A percentile compares a stretch with the other conserved stretches of the same genome.
Conservation (phyloP, 2,329 filamentous ascomycete genomes). For the Epichloe aotearoae region DNA sequence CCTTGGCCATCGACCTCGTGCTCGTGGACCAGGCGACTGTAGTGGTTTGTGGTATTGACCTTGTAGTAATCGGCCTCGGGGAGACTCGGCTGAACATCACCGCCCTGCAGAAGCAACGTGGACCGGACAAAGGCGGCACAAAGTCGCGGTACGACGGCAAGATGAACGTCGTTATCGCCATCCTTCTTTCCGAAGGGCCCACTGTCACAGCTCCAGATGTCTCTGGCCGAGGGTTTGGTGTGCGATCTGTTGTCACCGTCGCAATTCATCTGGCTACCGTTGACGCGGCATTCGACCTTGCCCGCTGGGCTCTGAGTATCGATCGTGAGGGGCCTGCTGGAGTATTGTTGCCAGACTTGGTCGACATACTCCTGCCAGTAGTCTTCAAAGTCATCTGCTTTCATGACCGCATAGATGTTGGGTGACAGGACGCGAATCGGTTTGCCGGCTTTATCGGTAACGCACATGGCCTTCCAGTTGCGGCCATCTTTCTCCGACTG, state of each 20-base stretch:
- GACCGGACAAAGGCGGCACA: slow-evolving; percentile 38
- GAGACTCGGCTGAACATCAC: slow-evolving; percentile 31
- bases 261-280: slow-evolving; percentile 24
- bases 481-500: slow-evolving; percentile 26
- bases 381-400: slow-evolving; percentile 21
- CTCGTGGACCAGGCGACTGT: slow-evolving; percentile 45
- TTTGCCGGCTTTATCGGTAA: slow-evolving; percentile 21
- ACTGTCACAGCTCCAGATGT: slow-evolving; percentile 39
- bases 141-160: slow-evolving; percentile 31
- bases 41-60: slow-evolving; percentile 36
- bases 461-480: slow-evolving; percentile 32
- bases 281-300: slow-evolving; percentile 26
- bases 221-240: slow-evolving; percentile 26
- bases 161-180: slow-evolving; percentile 26
- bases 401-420: slow-evolving; percentile 24
- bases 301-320: slow-evolving; percentile 28
- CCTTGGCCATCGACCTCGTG: slow-evolving; percentile 46
- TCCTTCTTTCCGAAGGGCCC: slow-evolving; percentile 29
- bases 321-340: slow-evolving; percentile 24
- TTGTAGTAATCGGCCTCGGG: slow-evolving; percentile 30
- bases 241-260: slow-evolving; percentile 29
- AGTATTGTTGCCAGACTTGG: slow-evolving; percentile 32
- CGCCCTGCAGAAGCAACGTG: slow-evolving; percentile 31
- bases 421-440: slow-evolving; percentile 33
- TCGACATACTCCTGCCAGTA: slow-evolving; percentile 35